Percentiles rank a stretch among this genome's conserved stretches.
Conservation (phyloP, 1,284 basidiomycete genomes). For the Phenoliferia sp. region DNA sequence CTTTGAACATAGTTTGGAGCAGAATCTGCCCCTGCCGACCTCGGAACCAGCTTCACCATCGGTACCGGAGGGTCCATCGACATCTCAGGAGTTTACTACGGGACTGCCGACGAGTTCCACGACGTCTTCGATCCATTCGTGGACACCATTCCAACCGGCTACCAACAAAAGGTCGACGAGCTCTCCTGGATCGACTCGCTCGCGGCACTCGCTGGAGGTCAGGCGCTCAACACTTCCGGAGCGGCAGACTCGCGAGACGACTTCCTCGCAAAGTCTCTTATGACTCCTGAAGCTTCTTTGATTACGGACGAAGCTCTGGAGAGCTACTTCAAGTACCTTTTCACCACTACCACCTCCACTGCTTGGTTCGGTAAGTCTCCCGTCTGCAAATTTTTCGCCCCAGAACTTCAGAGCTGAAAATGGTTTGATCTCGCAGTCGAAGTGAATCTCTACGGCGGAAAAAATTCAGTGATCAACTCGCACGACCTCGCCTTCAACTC, state of each 20-base stretch:
- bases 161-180: not conserved
- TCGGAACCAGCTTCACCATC: constrained; percentile 1
- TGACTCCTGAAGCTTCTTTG: constrained; percentile 28
- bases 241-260: constrained; percentile 7
- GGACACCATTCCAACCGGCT: not conserved
- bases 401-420: no score
- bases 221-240: not conserved
- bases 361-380: constrained; percentile 29
- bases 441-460: constrained; percentile 30
- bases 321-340: constrained; percentile 33
- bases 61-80: not conserved
- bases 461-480: constrained; percentile 34
- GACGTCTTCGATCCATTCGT: not conserved
- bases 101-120: not conserved
- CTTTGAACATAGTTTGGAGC: not conserved
- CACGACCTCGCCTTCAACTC: constrained; percentile 33
- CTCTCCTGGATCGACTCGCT: constrained; percentile 7
- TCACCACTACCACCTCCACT: constrained; percentile 17
- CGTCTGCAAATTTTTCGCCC: not conserved
- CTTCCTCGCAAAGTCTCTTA: constrained; percentile 35
- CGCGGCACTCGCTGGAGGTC: not conserved
- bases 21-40: not conserved
- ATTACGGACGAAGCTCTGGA: constrained; percentile 20
- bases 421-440: constrained; percentile 3
- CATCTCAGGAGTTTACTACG: constrained; percentile 4